These are phyloP conservation scores for Aspergillus pseudonomiae DNA, from an alignment of 2,329 filamentous ascomycete species.

Conservation along the genomic window DNA sequence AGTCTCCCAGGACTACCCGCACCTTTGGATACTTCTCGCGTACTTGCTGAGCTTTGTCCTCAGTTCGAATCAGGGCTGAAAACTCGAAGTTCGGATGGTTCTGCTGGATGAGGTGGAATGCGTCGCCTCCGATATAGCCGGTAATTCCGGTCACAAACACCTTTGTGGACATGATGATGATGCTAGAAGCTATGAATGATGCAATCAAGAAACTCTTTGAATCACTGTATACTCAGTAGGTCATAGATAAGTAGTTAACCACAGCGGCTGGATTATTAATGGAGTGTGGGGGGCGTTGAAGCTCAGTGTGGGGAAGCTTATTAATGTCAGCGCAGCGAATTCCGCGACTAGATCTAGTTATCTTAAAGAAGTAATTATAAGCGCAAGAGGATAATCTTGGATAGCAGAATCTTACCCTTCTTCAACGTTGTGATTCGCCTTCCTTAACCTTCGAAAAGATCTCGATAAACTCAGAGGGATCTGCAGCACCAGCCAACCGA, in stretches of 20 bases:
- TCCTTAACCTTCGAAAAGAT: not conserved
- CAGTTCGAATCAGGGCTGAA: constrained; percentile 42
- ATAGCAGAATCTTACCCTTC: not conserved
- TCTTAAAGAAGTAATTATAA: too few species aligned
- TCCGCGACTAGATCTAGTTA: not conserved
- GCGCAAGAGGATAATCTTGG: too few species aligned
- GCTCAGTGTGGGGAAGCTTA: not conserved
- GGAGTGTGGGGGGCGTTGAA: not conserved
- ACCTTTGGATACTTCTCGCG: constrained; percentile 48
- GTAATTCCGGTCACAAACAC: constrained; percentile 42
- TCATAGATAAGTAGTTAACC: not conserved
- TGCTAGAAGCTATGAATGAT: not conserved
- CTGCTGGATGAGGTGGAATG: constrained; percentile 46
- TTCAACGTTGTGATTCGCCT: not conserved
- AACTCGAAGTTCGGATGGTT: constrained; percentile 46
- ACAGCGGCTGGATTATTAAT: not conserved
- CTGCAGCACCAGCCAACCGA: not conserved
- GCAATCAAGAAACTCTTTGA: not conserved
- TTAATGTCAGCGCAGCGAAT: not conserved
- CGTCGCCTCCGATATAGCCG: constrained; percentile 55
- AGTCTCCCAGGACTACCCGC: constrained; percentile 55
- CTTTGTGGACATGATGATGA: not conserved
- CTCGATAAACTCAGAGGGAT: not conserved
- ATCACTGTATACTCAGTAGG: not conserved
- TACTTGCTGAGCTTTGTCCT: constrained; percentile 40